Percentiles rank a stretch among this genome's conserved stretches.
phyloP scores from a whole-genome alignment of 208 protist genomes.

The Plasmodiophora brassicae region DNA sequence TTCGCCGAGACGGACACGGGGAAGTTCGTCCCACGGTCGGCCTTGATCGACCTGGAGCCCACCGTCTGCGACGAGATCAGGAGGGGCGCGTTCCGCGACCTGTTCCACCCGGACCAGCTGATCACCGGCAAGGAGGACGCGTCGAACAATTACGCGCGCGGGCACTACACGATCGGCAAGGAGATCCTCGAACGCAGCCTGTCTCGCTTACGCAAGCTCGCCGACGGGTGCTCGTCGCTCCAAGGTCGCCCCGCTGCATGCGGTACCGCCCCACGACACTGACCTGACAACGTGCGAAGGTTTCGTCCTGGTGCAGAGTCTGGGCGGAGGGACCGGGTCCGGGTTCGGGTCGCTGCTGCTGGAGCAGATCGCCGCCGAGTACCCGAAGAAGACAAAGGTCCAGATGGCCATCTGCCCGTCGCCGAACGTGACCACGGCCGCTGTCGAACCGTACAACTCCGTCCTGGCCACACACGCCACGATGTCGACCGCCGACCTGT shows the following conservation, averaged over 20 bases:
- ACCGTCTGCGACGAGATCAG: conserved; percentile 90
- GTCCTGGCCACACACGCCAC: conserved; percentile 86
- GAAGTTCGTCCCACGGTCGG: conserved; percentile 72
- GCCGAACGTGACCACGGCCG: conserved; percentile 85
- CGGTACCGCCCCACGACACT: too few species aligned
- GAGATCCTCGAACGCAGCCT: conserved; percentile 86
- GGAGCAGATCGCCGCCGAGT: conserved; percentile 57
- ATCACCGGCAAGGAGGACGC: conserved; percentile 94
- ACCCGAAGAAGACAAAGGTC: conserved; percentile 64
- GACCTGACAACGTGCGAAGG: too few species aligned
- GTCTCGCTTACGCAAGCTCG: conserved; percentile 68
- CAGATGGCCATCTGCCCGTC: conserved; percentile 87
- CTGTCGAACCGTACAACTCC: conserved; percentile 95
- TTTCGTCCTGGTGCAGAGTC: conserved; percentile 58
- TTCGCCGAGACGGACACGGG: conserved; percentile 65
- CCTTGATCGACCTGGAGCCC: conserved; percentile 93
- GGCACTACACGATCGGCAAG: conserved; percentile 96
- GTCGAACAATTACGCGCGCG: conserved; percentile 95
- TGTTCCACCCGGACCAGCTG: conserved; percentile 94
- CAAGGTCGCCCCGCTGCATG: too few species aligned
- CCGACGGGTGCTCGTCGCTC: conserved; percentile 57
- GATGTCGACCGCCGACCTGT: conserved; percentile 83
- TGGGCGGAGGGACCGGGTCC: conserved; percentile 64
- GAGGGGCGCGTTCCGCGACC: conserved; percentile 79
- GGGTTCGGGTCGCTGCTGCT: conserved; percentile 59